Percentiles rank a stretch among this genome's conserved stretches.
phyloP scores from a whole-genome alignment of 495 filamentous ascomycete species.

The Sordaria brevicollis region DNA sequence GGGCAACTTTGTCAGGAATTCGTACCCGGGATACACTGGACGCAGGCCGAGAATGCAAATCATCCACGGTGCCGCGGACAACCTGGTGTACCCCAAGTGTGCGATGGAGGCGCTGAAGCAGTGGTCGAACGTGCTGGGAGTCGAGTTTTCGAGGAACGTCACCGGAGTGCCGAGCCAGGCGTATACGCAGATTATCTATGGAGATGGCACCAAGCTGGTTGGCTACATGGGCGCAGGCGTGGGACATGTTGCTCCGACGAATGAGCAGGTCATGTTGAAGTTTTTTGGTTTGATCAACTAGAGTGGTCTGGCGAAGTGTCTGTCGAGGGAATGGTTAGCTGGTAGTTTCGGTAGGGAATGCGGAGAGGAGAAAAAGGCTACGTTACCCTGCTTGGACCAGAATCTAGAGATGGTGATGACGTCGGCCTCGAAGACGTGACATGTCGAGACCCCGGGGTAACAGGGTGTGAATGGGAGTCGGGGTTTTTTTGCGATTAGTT shows the following conservation, averaged over 20 bases:
- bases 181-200: constrained; percentile 36
- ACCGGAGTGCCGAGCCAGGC: constrained; percentile 25
- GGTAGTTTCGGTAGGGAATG: background rate
- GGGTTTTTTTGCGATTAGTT: background rate
- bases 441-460: too few relatives aligned
- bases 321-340: background rate
- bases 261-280: constrained; percentile 27
- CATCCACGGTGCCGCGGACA: constrained; percentile 42
- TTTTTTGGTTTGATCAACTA: constrained; percentile 31
- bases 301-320: background rate
- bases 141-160: constrained; percentile 19
- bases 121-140: constrained; percentile 44
- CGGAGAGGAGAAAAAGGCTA: background rate
- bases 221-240: constrained; percentile 39
- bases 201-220: constrained; percentile 31
- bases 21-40: constrained; percentile 45
- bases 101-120: constrained; percentile 46
- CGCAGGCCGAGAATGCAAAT: constrained; percentile 45
- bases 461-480: too few relatives aligned
- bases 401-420: background rate
- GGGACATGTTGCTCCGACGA: constrained; percentile 35
- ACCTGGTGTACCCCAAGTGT: constrained; percentile 37
- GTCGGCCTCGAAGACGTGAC: too few relatives aligned
- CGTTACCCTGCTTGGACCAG: background rate
- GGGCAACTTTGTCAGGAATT: constrained; percentile 37